These are phyloP conservation scores for Diaporthe australafricana DNA, from an alignment of 2,329 filamentous ascomycete genomes.

Conservation along the genomic window DNA sequence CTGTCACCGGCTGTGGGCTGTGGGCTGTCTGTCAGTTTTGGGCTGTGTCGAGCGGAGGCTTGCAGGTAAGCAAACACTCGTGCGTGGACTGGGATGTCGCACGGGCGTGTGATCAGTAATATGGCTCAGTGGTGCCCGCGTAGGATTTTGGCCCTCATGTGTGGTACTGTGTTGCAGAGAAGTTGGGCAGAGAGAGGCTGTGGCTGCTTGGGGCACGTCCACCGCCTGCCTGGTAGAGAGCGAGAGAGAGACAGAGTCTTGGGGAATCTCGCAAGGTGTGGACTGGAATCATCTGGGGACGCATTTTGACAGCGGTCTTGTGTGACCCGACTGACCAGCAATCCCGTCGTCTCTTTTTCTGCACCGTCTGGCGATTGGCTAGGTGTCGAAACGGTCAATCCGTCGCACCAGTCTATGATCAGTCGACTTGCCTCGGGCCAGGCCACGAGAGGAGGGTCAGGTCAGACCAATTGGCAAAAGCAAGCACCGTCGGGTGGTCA, in stretches of 20 bases:
- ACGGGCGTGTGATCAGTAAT: neutral
- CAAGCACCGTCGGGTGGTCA: neutral
- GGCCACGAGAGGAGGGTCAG: neutral
- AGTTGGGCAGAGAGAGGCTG: too few species aligned
- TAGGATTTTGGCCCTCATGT: neutral
- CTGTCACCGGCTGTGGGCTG: neutral
- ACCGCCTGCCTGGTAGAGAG: too few species aligned
- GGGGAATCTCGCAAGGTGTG: neutral
- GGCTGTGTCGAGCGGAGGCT: neutral
- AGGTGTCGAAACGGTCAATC: neutral
- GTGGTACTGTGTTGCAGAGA: neutral
- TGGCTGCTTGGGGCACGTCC: too few species aligned
- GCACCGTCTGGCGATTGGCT: neutral
- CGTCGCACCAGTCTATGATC: neutral
- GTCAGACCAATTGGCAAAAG: neutral
- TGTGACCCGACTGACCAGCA: constrained; percentile 1
- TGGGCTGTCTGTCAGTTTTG: neutral
- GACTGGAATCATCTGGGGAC: neutral
- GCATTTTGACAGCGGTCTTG: constrained; percentile 11
- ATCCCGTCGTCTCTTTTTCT: neutral
- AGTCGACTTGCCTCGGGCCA: constrained; percentile 7
- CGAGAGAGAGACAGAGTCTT: too few species aligned
- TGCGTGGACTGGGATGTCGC: neutral
- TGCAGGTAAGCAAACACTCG: constrained; percentile 11
- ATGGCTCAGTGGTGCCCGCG: too few species aligned